Evolutionary conservation across 768 basidiomycete species (phyloP), one percentile per base, ranked within the genome.

Genomic region (Tubosaeta sp.): DNA sequence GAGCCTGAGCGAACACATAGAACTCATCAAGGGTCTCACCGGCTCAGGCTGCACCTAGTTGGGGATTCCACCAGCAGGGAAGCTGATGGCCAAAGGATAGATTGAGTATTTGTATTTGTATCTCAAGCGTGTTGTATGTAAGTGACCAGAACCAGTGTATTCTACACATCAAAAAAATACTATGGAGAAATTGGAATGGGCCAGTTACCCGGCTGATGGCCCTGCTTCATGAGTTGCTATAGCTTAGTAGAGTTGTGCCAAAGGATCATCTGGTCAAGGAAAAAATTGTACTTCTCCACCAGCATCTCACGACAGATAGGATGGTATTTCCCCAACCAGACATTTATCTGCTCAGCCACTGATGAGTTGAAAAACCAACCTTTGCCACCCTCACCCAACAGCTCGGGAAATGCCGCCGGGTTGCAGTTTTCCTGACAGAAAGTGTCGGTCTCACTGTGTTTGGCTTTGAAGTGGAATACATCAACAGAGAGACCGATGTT

Each of bases 291-390:
- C 55, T 63, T 62, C 1, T 51, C 55, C 4, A 57, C 54, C 0
- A 59, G 14, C 72, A 74, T 75, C 59, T 74, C 71, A 3, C 63
- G 32, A 22, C 62, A 63, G 0, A 74, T 72, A 0, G 67, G 48
- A 12, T 63, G 60, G 46, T 68, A 52, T 0, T 71, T 70, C 0
- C 72, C 71, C 19, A 77, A 47, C 77, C 77, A 78, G 0, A 55
- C 29, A 44, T 73, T 72, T 16, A 44, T 64, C 66, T 58, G 68
- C 57, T 76, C 72, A 59, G 51, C 74, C 32, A 22, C 46, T 9
- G 44, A 78, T 4, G 70, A 73, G 5, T 71, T 67, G 46, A 78
- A 65, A 22, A 67, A 68, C 44, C 74, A 79, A 0, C 32, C 46
- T 1, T 59, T 51, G 3, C 54, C 43, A 33, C 58, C 65, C 0